Percentiles rank a stretch among this genome's conserved stretches.
Conservation (phyloP, 1,284 basidiomycete species). For the Leccinum pallidistipes region DNA sequence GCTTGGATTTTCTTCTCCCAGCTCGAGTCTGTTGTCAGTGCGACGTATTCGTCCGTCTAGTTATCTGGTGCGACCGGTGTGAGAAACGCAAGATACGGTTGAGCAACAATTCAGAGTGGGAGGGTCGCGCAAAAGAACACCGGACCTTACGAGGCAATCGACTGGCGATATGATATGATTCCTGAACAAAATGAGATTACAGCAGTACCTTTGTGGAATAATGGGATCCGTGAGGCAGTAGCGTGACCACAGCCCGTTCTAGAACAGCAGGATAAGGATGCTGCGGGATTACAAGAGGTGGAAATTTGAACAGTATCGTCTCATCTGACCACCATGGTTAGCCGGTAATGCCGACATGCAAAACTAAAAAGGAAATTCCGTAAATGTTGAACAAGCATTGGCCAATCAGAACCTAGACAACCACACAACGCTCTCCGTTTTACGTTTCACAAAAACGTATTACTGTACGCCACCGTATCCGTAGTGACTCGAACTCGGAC, state of each 20-base stretch:
- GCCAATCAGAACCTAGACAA: neutral
- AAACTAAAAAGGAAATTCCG: neutral
- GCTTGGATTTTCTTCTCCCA: neutral
- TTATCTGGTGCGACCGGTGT: neutral
- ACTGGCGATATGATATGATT: too few relatives aligned
- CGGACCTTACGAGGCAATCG: too few relatives aligned
- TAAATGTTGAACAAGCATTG: neutral
- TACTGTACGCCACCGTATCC: neutral
- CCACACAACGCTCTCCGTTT: neutral
- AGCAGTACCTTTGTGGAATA: too few relatives aligned
- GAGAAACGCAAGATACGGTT: neutral
- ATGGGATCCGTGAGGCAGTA: too few relatives aligned
- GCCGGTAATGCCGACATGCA: neutral
- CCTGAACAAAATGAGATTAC: too few relatives aligned
- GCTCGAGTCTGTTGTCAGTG: neutral
- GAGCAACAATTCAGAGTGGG: neutral
- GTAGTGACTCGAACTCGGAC: neutral
- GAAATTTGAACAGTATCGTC: neutral
- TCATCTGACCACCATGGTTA: neutral
- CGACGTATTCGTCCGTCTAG: neutral
- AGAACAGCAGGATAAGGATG: neutral
- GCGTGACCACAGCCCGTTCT: neutral
- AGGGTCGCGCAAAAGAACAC: neutral
- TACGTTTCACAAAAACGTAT: neutral
- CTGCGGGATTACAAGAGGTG: neutral